phyloP scores from a whole-genome alignment of 2,329 filamentous ascomycete genomes.

The Aspergillus transmontanensis region DNA sequence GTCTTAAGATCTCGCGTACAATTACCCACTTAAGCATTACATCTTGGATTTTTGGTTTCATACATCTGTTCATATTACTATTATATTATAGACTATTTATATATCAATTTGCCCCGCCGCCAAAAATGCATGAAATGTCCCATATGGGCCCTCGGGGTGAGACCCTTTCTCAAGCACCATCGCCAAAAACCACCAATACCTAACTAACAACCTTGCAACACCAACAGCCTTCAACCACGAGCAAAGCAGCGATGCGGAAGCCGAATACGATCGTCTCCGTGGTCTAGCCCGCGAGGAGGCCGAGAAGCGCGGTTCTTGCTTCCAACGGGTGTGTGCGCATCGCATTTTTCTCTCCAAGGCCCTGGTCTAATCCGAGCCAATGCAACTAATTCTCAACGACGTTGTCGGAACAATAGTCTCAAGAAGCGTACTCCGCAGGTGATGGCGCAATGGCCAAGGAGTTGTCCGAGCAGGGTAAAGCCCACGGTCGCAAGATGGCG shows the following conservation, averaged over 20 bases:
- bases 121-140: conserved; percentile 47
- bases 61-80: not conserved
- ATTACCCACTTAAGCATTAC: not conserved
- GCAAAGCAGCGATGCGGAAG: conserved; percentile 68
- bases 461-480: conserved; percentile 81
- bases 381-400: not conserved
- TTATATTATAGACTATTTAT: not conserved
- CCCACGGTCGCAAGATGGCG: conserved; percentile 81
- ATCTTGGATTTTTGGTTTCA: conserved; percentile 2
- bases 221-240: conserved; percentile 73
- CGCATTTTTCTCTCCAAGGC: not conserved
- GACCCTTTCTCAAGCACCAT: conserved; percentile 10
- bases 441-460: conserved; percentile 83
- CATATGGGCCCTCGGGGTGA: conserved; percentile 44
- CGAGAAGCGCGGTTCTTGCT: conserved; percentile 74
- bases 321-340: conserved; percentile 60
- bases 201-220: conserved; percentile 7
- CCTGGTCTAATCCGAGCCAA: not conserved
- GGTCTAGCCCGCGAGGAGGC: conserved; percentile 80
- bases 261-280: conserved; percentile 89
- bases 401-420: conserved; percentile 53
- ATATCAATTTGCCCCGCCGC: not conserved
- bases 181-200: not conserved
- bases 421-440: conserved; percentile 78
- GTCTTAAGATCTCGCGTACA: not conserved